Base-by-base conservation (phyloP, 208 protist genomes). In the Leishmania braziliensis region DNA sequence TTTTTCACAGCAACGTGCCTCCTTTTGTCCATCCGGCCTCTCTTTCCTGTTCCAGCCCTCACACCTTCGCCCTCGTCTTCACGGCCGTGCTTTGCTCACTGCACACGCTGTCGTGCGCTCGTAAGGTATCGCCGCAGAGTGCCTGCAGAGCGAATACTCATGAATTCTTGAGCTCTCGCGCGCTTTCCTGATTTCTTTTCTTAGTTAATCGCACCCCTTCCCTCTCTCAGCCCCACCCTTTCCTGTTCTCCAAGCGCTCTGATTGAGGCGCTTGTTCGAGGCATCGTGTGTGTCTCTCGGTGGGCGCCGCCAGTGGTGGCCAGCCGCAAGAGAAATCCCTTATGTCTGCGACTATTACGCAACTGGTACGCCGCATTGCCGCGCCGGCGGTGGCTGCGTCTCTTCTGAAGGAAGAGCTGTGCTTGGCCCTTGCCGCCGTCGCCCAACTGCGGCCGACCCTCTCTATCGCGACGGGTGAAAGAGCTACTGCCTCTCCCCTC, bases 391-490 rank as follows among this genome's bases (percentile, higher is more conserved):
- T 86, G 56, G 83, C 81, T 0, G 12, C 78, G 0, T 50, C 56
- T 4, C 80, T 87, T 53, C 66, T 72, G 1, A 90, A 90, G 60
- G 87, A 90, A 63, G 81, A 95, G 76, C 72, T 97, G 29, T 95
- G 92, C 58, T 83, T 97, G 5, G 86, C 94, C 0, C 85, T 97
- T 54, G 88, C 88, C 23, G 92, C 94, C 0, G 50, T 92, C 26
- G 83, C 80, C 9, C 88, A 88, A 68, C 83, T 95, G 53, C 70
- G 46, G 71, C 78, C 78, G 18, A 39, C 14, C 18, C 5, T 60
- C 5, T 69, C 48, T 14, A 6, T 60, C 51, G 14, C 79, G 9
- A 33, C 74, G 5, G 50, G 48, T 36, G 36, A 54, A 18, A 65
- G 53, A 81, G 75, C 66, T 58, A 84, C 33, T 1, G 79, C 48